Evolutionary conservation across 805 yeast genomes (phyloP).

Genomic region (Yamadazyma olivae): DNA sequence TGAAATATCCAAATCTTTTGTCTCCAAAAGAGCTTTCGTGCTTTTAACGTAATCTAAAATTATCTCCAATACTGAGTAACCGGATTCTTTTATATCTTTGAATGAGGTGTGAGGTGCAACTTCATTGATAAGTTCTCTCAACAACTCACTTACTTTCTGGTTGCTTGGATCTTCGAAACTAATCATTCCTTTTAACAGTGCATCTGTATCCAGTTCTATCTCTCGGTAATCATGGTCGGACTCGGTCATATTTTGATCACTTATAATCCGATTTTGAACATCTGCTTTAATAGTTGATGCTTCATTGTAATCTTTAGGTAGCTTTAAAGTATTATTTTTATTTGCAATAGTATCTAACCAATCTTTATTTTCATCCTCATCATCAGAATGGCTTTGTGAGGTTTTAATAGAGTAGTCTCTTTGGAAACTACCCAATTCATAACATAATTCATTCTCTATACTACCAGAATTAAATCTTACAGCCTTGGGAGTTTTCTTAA

Average conservation of each 20-base stretch:
- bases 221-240: too few relatives aligned
- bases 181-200: constrained; percentile 1
- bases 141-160: not conserved
- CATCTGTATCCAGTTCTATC: not conserved
- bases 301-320: not conserved
- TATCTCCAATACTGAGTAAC: not conserved
- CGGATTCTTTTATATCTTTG: not conserved
- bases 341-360: constrained; percentile 7
- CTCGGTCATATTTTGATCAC: too few relatives aligned
- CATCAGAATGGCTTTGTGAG: not conserved
- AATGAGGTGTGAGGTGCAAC: not conserved
- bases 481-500: constrained; percentile 9
- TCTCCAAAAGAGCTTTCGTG: not conserved
- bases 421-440: not conserved
- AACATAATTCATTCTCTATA: not conserved
- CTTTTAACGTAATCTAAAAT: not conserved
- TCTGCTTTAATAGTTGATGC: not conserved
- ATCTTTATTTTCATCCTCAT: not conserved
- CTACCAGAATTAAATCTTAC: constrained; percentile 12
- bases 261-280: not conserved
- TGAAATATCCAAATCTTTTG: constrained; percentile 3
- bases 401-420: not conserved
- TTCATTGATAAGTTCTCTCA: not conserved
- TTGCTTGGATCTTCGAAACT: not conserved
- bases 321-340: constrained; percentile 2